Evolutionary conservation across 306 rosid species (phyloP).

Genomic region (Casuarina equisetifolia): DNA sequence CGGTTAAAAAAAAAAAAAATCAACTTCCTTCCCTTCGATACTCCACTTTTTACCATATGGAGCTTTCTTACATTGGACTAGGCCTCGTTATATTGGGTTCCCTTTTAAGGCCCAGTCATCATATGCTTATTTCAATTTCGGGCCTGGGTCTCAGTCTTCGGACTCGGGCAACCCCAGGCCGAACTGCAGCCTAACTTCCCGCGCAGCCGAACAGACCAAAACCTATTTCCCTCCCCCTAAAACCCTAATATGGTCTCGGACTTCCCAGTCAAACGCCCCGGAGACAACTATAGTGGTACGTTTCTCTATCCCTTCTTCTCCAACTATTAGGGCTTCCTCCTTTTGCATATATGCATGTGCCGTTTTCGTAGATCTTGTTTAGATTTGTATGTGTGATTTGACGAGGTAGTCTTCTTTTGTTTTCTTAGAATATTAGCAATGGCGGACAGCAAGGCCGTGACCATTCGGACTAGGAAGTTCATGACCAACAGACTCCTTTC

Average conservation of each 20-base stretch:
- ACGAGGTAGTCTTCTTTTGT: neutral
- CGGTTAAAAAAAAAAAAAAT: too few species aligned
- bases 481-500: conserved; percentile 23
- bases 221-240: neutral
- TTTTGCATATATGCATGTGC: too few species aligned
- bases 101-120: too few species aligned
- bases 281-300: neutral
- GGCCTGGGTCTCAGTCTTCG: neutral
- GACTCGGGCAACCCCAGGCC: neutral
- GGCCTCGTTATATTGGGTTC: too few species aligned
- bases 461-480: conserved; percentile 20
- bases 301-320: neutral
- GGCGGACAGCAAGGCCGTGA: conserved; percentile 19
- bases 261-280: neutral
- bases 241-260: neutral
- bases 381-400: neutral
- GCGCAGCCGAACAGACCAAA: neutral
- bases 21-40: too few species aligned
- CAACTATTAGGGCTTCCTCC: neutral
- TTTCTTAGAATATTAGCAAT: neutral
- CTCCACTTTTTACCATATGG: too few species aligned
- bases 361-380: too few species aligned
- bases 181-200: neutral
- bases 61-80: too few species aligned
- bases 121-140: too few species aligned